Percentiles rank a stretch among this genome's conserved stretches.
phyloP scores from a whole-genome alignment of 768 basidiomycete species.

The Sporobolomyces pararoseus region DNA sequence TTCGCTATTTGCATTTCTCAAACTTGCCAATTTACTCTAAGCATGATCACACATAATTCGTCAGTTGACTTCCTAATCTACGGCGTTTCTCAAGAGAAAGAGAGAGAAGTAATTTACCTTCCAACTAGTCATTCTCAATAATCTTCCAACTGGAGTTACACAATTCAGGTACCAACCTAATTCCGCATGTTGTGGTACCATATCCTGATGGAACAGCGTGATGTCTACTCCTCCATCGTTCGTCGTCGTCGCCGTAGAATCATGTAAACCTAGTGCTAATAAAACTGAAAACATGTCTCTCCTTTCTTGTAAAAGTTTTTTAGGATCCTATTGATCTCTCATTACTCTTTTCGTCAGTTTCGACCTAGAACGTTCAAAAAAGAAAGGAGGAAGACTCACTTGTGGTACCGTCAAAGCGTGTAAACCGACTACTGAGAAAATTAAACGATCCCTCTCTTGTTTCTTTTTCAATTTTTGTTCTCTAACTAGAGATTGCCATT shows the following conservation, averaged over 20 bases:
- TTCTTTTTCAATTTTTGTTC: conserved; percentile 50
- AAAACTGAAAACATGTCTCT: conserved; percentile 75
- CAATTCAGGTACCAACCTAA: conserved; percentile 87
- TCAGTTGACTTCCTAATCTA: background rate
- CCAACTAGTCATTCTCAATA: conserved; percentile 93
- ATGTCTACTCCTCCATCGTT: conserved; percentile 47
- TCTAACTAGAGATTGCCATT: conserved; percentile 79
- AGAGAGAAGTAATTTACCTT: conserved; percentile 58
- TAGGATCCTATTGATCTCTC: conserved; percentile 54
- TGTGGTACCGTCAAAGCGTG: conserved; percentile 92
- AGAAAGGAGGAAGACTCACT: conserved; percentile 40
- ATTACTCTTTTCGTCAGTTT: too few species aligned
- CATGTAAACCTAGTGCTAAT: conserved; percentile 79
- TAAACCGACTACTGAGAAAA: conserved; percentile 88
- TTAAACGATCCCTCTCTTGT: conserved; percentile 59
- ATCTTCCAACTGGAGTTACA: conserved; percentile 71
- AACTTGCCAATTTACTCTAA: conserved; percentile 70
- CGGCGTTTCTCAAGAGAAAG: background rate
- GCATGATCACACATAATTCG: background rate
- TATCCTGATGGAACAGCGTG: conserved; percentile 73
- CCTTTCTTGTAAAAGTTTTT: conserved; percentile 60
- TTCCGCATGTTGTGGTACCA: conserved; percentile 79
- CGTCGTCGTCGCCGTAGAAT: background rate
- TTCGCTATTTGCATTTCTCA: conserved; percentile 68
- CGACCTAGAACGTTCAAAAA: background rate